Base-by-base conservation (phyloP, 306 rosid species). In the Medicago arabica region DNA sequence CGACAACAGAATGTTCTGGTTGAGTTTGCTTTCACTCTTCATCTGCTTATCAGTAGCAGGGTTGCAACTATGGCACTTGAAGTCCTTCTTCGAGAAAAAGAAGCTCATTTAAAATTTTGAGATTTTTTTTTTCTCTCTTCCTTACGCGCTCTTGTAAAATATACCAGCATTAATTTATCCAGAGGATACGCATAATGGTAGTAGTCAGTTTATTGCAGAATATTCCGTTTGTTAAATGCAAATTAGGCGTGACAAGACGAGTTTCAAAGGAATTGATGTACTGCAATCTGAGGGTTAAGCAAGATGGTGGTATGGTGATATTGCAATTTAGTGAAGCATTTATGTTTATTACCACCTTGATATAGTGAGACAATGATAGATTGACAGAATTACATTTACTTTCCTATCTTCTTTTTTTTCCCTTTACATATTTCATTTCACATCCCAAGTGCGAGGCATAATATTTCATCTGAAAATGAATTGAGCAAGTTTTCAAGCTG, bases 1-100 rank as follows among this genome's bases (percentile, higher is more conserved):
- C 18, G 83, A 85, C 83, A 61, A 73, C 50, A 87, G 78, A 80
- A 95, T 95, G 99, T 88, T 88, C 70, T 84, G 88, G 93, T 77
- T 95, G 84, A 85, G 96, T 84, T 67, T 92, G 36, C 91, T 95
- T 5, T 92, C 99, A 7, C 91, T 95, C 36, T 6, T 85, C 4
- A 81, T 92, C 31, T 89, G 97, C 83, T 83, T 89, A 71, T 88
- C 92, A 1, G 97, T 95, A 13, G 97, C 93, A 12, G 96, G 91
- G 34, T 15, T 92, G 81, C 99, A 95, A 75, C 34, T 89, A 69
- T 92, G 97, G 99, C 97, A 95, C 80, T 70, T 95, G 86, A 95
- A 92, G 92, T 74, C 89, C 81, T 95, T 92, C 87, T 95, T 92
- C 54, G 88, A 91, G 93, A 95, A 95, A 71, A 95, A 95, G 96